Evolutionary conservation across 2,329 filamentous ascomycete species (phyloP).

Genomic region (Paecilomyces niveus): DNA sequence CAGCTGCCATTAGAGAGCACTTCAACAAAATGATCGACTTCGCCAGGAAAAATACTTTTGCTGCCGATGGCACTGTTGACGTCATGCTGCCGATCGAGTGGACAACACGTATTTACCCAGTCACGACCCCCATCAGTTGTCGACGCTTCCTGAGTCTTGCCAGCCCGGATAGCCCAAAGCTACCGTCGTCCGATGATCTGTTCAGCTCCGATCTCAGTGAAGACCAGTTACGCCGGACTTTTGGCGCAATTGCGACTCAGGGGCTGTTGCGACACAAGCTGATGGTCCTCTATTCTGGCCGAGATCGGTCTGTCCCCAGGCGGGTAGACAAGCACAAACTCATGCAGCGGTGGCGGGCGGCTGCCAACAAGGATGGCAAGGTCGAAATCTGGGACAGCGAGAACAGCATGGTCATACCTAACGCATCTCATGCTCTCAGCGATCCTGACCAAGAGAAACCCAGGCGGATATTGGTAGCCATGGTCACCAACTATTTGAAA

Average conservation of each 20-base stretch:
- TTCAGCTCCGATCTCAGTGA: slow-evolving; percentile 62
- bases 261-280: slow-evolving; percentile 39
- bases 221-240: slow-evolving; percentile 49
- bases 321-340: slow-evolving; percentile 52
- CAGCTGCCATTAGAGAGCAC: slow-evolving; percentile 36
- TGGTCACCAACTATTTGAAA: slow-evolving; percentile 46
- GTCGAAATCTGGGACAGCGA: slow-evolving; percentile 20
- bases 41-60: background rate
- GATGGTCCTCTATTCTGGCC: slow-evolving; percentile 57
- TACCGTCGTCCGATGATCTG: slow-evolving; percentile 66
- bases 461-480: slow-evolving; percentile 42
- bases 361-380: slow-evolving; percentile 41
- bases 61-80: background rate
- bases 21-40: slow-evolving; percentile 34
- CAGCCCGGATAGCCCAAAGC: slow-evolving; percentile 32
- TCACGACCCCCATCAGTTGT: slow-evolving; percentile 40
- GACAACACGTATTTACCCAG: slow-evolving; percentile 17
- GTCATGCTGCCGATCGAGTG: slow-evolving; percentile 13
- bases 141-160: slow-evolving; percentile 48
- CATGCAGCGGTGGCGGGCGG: slow-evolving; percentile 50
- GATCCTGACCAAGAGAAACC: slow-evolving; percentile 31
- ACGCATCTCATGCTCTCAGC: slow-evolving; percentile 28
- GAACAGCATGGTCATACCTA: slow-evolving; percentile 11
- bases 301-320: slow-evolving; percentile 59
- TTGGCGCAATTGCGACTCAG: slow-evolving; percentile 49